Evolutionary conservation across 2,329 filamentous ascomycete species (phyloP).

Genomic region (Phoma sp.): DNA sequence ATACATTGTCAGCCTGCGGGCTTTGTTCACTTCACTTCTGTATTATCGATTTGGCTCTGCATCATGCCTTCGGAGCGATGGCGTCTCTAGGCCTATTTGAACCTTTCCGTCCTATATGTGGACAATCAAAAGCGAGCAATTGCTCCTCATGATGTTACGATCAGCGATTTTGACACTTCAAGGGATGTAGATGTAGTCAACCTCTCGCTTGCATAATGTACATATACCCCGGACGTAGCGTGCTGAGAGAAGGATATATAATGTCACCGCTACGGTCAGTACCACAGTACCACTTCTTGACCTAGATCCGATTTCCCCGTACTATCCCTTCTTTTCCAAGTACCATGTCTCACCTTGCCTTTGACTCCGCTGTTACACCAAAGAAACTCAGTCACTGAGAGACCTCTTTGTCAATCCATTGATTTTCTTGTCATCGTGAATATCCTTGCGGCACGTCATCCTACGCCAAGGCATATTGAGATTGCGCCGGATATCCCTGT

Average conservation of each 20-base stretch:
- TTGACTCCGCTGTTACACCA: no score
- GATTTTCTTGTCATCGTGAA: no score
- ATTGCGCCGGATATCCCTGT: slow-evolving; percentile 2
- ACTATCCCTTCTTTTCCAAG: not conserved
- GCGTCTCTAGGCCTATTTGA: slow-evolving; percentile 1
- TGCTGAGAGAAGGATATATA: slow-evolving; percentile 8
- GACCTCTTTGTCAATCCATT: no score
- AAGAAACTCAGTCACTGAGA: no score
- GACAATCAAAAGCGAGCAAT: slow-evolving; percentile 9
- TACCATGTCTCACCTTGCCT: no score
- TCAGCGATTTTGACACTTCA: not conserved
- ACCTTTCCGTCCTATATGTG: not conserved
- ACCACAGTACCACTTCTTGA: not conserved
- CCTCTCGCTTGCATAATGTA: slow-evolving; percentile 8
- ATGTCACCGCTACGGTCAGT: slow-evolving; percentile 13
- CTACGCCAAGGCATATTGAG: slow-evolving; percentile 1
- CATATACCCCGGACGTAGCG: slow-evolving; percentile 15
- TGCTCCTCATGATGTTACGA: slow-evolving; percentile 14
- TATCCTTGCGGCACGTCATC: not conserved
- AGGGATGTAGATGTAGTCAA: slow-evolving; percentile 3
- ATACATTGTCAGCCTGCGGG: not conserved
- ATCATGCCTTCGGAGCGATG: slow-evolving; percentile 6
- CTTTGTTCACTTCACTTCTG: slow-evolving; percentile 1
- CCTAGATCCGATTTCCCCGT: not conserved
- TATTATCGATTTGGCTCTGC: slow-evolving; percentile 7